phyloP scores from a whole-genome alignment of 2,329 filamentous ascomycete species.

The Sodiomyces alkalinus region DNA sequence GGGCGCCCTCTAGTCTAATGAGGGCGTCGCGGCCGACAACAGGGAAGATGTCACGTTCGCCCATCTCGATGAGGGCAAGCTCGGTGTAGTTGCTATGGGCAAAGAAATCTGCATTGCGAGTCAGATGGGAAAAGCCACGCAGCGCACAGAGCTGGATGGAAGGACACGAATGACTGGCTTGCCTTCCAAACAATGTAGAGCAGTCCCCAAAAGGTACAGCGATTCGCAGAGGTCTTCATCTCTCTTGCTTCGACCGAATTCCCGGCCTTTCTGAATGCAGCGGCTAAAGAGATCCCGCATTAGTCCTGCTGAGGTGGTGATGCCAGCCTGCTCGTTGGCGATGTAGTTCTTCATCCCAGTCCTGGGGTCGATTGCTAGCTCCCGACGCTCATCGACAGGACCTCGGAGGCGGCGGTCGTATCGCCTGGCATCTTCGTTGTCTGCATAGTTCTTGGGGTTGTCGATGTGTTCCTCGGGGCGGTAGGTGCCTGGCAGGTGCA shows the following conservation, averaged over 20 bases:
- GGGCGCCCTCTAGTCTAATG: slow-evolving; percentile 53
- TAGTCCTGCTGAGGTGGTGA: slow-evolving; percentile 69
- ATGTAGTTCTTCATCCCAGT: slow-evolving; percentile 90
- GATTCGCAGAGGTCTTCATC: slow-evolving; percentile 76
- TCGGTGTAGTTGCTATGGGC: slow-evolving; percentile 92
- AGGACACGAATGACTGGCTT: slow-evolving; percentile 7
- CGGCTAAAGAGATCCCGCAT: slow-evolving; percentile 58
- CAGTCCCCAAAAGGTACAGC: slow-evolving; percentile 73
- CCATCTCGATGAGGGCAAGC: slow-evolving; percentile 74
- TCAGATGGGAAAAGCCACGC: slow-evolving; percentile 1
- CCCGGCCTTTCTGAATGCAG: slow-evolving; percentile 67
- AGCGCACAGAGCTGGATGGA: not conserved
- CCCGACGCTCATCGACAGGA: slow-evolving; percentile 61
- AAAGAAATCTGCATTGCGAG: slow-evolving; percentile 49
- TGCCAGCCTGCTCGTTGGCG: slow-evolving; percentile 62
- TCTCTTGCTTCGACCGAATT: slow-evolving; percentile 44
- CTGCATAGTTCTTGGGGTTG: slow-evolving; percentile 61
- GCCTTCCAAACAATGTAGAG: slow-evolving; percentile 76
- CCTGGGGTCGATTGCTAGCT: slow-evolving; percentile 62
- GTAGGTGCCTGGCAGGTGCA: no score
- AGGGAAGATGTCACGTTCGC: slow-evolving; percentile 68
- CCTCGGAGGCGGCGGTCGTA: slow-evolving; percentile 72
- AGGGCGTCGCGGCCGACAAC: slow-evolving; percentile 67
- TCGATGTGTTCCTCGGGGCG: slow-evolving; percentile 75
- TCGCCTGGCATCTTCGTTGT: slow-evolving; percentile 69